Base-by-base conservation (phyloP, 164 flowering plant genomes). In the Sextonia rubra region DNA sequence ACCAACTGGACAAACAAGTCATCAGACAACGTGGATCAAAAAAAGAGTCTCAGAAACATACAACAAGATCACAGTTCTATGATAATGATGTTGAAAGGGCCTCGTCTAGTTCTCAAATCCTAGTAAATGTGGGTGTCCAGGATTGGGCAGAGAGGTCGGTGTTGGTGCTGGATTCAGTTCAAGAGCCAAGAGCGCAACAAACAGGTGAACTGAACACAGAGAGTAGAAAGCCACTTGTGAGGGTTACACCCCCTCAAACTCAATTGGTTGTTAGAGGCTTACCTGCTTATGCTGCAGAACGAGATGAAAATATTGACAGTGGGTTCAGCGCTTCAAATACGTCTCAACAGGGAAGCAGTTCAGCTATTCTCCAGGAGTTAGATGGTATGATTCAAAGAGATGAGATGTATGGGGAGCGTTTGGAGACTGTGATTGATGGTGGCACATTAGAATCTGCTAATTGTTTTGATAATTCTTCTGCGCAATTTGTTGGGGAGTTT, bases 401-500 rank as follows among this genome's bases (percentile, higher is more conserved):
- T 58, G 83, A 75, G 68, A 68, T 63, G 67, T 70, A 52, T 60
- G 44, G 44, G 44, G 44, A 9, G 11, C 79, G 81, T 63, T 67
- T 81, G 20, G 72, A 77, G 6, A 22, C 71, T 27, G 27, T 68
- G 2, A 47, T 37, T 37, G 11, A 8, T 37, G 92, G 84, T 67
- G 92, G 84, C 83, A 78, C 81, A 60, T 71, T 90, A 44, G 85
- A 76, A 77, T 91, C 97, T 65, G 96, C 86, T 69, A 80, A 74
- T 66, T 86, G 83, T 68, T 73, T 80, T 12, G 85, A 85, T 69
- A 79, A 80, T 68, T 89, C 88, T 22, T 90, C 97, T 15, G 23
- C 47, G 25, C 82, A 85, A 63, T 75, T 87, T 77, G 80, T 90
- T 66, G 92, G 82, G 47, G 96, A 91, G 72, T 91, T 87, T 82